These are phyloP conservation scores for Dentipellis sp. DNA, from an alignment of 768 basidiomycete genomes.

Conservation along the genomic window DNA sequence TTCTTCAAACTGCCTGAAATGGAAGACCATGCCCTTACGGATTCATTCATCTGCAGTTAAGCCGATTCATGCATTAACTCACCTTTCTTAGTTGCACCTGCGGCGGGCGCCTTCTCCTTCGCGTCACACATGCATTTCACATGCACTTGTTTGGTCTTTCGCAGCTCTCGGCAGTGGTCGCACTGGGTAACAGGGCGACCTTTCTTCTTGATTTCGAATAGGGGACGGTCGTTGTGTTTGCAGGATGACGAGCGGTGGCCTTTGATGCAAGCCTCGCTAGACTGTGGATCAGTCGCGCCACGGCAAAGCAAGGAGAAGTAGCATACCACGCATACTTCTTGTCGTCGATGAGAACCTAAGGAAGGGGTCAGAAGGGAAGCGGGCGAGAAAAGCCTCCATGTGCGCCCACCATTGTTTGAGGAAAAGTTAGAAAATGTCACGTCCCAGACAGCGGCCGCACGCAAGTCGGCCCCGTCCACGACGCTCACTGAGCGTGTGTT, in stretches of 20 bases:
- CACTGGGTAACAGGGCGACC: constrained; percentile 90
- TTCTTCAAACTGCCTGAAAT: constrained; percentile 41
- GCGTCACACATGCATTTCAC: constrained; percentile 68
- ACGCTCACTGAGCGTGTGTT: constrained; percentile 16
- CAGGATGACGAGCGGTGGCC: constrained; percentile 90
- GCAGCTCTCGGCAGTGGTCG: constrained; percentile 70
- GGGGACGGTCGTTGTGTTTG: constrained; percentile 74
- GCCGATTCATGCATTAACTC: constrained; percentile 24
- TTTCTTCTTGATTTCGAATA: constrained; percentile 93
- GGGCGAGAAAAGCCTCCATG: neutral
- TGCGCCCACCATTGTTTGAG: constrained; percentile 5
- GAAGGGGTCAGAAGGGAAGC: neutral
- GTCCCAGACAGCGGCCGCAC: constrained; percentile 12
- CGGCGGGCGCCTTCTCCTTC: constrained; percentile 8
- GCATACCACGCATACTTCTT: constrained; percentile 66
- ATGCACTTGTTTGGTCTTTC: constrained; percentile 73
- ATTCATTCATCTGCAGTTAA: constrained; percentile 17
- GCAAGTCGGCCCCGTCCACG: constrained; percentile 12
- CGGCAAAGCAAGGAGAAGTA: neutral
- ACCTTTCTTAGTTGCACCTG: constrained; percentile 48
- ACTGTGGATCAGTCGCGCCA: constrained; percentile 10
- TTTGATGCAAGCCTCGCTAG: constrained; percentile 87
- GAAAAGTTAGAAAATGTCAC: neutral
- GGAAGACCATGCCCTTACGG: constrained; percentile 19
- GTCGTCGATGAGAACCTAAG: constrained; percentile 63